Base-by-base conservation (phyloP, 495 filamentous ascomycete genomes). In the Lophium mytilinum region DNA sequence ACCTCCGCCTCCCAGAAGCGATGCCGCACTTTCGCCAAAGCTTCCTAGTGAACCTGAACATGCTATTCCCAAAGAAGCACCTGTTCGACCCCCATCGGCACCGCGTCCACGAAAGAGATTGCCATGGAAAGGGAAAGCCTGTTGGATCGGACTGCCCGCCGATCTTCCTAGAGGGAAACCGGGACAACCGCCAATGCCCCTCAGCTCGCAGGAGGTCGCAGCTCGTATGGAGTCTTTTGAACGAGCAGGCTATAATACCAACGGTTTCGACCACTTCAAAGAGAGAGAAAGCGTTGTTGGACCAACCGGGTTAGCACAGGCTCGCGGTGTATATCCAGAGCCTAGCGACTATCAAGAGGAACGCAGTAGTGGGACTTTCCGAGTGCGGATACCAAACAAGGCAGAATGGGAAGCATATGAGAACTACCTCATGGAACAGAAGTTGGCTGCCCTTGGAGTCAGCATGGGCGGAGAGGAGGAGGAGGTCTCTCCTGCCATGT, bases 381-480 rank as follows among this genome's bases (percentile, higher is more conserved):
- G 72, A 50, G 84, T 96, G 50, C 78, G 76, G 37, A 83, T 98
- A 64, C 93, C 94, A 0, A 84, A 95, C 69, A 76, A 78, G 41
- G 66, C 71, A 71, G 87, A 85, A 30, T 96, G 93, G 92, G 84
- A 89, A 66, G 73, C 78, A 14, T 96, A 97, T 71, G 87, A 92
- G 34, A 76, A 85, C 47, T 78, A 80, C 50, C 69, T 96, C 51
- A 83, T 84, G 64, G 93, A 98, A 71, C 87, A 90, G 57, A 98
- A 95, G 72, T 76, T 98, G 40, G 83, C 88, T 36, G 89, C 90
- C 49, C 78, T 98, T 45, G 93, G 93, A 43, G 93, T 96, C 1
- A 86, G 79, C 15, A 76, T 86, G 52, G 86, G 83, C 19, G 85
- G 85, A 43, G 85, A 88, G 9, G 86, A 91, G 24, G 76, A 81